A percentile compares a stretch with the other conserved stretches of the same genome.
Conservation (phyloP, 2,329 filamentous ascomycete species). For the Fusarium udum region DNA sequence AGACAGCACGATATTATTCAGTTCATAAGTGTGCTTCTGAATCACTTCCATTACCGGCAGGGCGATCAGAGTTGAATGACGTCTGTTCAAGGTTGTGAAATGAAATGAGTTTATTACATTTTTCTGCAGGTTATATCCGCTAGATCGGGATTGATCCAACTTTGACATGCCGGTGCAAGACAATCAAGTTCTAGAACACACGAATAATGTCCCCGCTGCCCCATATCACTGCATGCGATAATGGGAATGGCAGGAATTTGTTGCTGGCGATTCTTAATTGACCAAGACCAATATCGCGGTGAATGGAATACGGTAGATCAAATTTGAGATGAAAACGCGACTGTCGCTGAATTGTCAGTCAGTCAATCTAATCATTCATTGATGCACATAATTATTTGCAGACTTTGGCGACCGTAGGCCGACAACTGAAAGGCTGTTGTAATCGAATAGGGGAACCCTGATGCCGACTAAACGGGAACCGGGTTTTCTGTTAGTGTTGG, state of each 20-base stretch:
- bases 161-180: no score
- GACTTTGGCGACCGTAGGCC: neutral
- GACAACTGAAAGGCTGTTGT: neutral
- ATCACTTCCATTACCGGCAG: no score
- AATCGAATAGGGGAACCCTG: neutral
- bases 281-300: neutral
- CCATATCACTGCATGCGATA: rapidly evolving
- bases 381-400: neutral
- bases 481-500: neutral
- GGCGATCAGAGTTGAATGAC: neutral
- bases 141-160: neutral
- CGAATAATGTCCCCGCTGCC: neutral
- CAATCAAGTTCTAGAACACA: neutral
- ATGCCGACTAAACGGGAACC: neutral
- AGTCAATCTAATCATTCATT: neutral
- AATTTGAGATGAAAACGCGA: no score
- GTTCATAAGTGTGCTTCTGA: no score
- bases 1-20: no score
- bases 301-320: neutral
- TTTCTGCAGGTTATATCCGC: neutral
- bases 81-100: neutral
- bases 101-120: no score
- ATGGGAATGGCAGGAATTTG: neutral
- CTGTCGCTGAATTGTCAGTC: neutral
- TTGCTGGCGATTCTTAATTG: neutral